phyloP scores from a whole-genome alignment of 306 rosid species.

The Myrica gale region DNA sequence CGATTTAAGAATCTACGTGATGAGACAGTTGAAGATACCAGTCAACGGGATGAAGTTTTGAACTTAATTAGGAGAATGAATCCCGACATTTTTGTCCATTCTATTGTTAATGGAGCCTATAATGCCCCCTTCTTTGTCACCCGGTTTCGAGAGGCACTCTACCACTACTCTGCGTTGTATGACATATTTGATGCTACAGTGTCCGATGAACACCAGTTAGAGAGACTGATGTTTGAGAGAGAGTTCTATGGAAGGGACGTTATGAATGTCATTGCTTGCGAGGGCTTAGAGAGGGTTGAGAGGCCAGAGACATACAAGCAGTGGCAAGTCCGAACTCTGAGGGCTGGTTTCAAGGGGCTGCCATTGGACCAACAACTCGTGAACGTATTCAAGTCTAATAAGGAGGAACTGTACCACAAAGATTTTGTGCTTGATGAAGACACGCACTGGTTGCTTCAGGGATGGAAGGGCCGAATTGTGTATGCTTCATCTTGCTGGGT shows the following conservation, averaged over 20 bases:
- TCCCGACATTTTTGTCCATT: background rate
- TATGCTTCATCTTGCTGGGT: background rate
- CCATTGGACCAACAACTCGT: background rate
- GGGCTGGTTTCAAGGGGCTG: constrained; percentile 8
- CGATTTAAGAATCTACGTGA: background rate
- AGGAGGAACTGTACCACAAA: background rate
- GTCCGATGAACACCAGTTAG: background rate
- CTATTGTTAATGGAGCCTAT: background rate
- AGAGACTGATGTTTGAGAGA: background rate
- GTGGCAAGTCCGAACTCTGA: background rate
- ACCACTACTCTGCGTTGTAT: background rate
- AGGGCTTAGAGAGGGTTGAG: background rate
- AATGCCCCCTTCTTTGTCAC: background rate
- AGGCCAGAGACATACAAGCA: background rate
- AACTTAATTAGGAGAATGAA: constrained; percentile 3
- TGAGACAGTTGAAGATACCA: constrained; percentile 3
- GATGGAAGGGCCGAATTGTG: background rate
- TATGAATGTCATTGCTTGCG: background rate
- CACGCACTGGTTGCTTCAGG: background rate
- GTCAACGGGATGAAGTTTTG: background rate
- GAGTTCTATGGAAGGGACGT: background rate
- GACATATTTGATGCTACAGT: background rate
- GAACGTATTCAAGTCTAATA: background rate
- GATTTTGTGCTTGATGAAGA: background rate
- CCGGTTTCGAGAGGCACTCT: constrained; percentile 6